Percentiles rank a stretch among this genome's conserved stretches.
phyloP scores from a whole-genome alignment of 129 eudicot genomes.

The Lactuca saligna region DNA sequence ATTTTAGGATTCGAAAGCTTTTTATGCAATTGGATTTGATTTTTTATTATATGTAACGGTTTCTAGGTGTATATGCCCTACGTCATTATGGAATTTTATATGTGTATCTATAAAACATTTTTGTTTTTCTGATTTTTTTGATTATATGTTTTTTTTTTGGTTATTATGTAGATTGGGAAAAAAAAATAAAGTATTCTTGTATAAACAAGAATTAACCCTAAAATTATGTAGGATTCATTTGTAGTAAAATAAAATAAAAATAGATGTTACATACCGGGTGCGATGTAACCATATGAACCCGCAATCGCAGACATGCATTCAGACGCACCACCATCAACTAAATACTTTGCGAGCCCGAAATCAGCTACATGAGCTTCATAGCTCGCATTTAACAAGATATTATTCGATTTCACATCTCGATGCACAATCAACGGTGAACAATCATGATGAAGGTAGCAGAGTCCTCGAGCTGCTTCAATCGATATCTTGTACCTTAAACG shows the following conservation, averaged over 20 bases:
- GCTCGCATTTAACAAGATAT: constrained; percentile 61
- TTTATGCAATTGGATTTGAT: too few species aligned
- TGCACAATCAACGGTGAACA: constrained; percentile 90
- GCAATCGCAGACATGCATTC: constrained; percentile 95
- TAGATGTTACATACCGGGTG: constrained; percentile 68
- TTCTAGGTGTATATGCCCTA: too few species aligned
- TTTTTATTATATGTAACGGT: too few species aligned
- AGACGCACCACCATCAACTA: constrained; percentile 77
- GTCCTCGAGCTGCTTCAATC: constrained; percentile 71
- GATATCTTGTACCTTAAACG: constrained; percentile 80
- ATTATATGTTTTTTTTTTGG: too few species aligned
- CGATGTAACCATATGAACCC: constrained; percentile 97
- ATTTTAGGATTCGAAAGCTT: neutral
- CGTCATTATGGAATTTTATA: too few species aligned
- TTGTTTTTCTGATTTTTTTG: too few species aligned
- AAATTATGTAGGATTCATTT: neutral
- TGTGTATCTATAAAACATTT: too few species aligned
- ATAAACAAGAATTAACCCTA: neutral
- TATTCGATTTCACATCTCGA: constrained; percentile 88
- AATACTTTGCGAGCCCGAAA: constrained; percentile 86
- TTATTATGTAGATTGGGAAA: too few species aligned
- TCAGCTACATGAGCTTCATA: constrained; percentile 97
- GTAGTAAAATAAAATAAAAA: neutral
- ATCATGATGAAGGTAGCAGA: constrained; percentile 93
- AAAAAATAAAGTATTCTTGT: too few species aligned